Evolutionary conservation across 2,329 filamentous ascomycete species (phyloP), one percentile per base, ranked within the genome.

Genomic region (Fusarium euwallaceae): DNA sequence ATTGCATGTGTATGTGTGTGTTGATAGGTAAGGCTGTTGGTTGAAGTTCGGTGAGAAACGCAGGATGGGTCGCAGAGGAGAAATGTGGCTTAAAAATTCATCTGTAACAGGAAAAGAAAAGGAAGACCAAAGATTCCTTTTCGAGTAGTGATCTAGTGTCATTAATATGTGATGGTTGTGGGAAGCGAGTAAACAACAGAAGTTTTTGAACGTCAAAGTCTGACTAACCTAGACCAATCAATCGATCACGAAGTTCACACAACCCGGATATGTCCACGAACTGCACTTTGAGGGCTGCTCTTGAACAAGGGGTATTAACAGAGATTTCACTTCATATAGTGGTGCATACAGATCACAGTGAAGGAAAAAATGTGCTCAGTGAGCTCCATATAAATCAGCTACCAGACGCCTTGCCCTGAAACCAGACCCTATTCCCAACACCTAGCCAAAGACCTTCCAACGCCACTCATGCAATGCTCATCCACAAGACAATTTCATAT

Each of bases 391-490:
- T 24, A 51, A 67, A 65, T 58, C 20, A 41, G n/a, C 12, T 43
- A 56, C 32, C 12, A 43, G 59, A 32, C 72, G 72, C 72, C 72
- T 14, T 61, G 59, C 24, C 65, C n/a, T 17, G 29, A 41, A 17
- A 34, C 61, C 29, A 43, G 51, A 20, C 68, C 39, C 43, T 48
- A 67, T 39, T 56, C 56, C 45, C 39, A 20, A 56, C 16, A 29
- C 34, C 27, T 36, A 24, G 36, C 64, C 37, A 22, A 56, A 39
- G 61, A 16, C 37, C n/a, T 51, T 75, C 43, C 60, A 71, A 78
- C 77, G 67, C 77, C 73, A 32, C 12, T 66, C 55, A 78, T 77
- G 73, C 74, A 51, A 67, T 60, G 17, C 34, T 34, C 11, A 29
- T 59, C 37, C 34, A 9, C 24, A 39, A 11, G 6, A 14, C 36